Evolutionary conservation across 192 early-diverging fungal genomes (phyloP), one percentile per base, ranked within the genome.

Genomic region (Podochytrium sp.): DNA sequence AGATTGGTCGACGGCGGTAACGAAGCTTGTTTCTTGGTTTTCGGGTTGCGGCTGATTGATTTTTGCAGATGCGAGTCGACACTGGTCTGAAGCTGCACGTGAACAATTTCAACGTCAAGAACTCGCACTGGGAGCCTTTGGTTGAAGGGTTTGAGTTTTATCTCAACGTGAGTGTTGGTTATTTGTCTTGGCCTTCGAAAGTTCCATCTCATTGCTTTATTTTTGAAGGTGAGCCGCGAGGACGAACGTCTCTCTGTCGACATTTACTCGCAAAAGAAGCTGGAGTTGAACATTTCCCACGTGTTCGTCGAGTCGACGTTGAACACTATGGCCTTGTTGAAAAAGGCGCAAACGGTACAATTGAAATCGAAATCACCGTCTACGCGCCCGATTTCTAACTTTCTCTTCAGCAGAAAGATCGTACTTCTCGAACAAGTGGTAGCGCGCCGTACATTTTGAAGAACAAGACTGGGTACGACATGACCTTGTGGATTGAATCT

Each of bases 101-200:
- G 40, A 98, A 97, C 76, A 96, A 93, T 79, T 99, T 97, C 67
- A 98, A 99, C 83, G 83, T 97, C 39, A 93, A 94, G 71, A 97
- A 95, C 79, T 98, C 96, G 32, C 96, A 98, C 77, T 99, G 98
- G 98, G 98, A 99, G 77, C 96, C 98, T 2, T 74, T 98, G 42
- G 65, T 98, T 20, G 98, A 99, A 78, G 94, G 92, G 5, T 97
- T 93, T 92, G 81, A 92, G 43, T 91, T 93, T 49, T 78, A 71
- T 23, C 30, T 86, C 12, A 79, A 72, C 64, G 81, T 76, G 68
- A 70, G 61, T 59, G 0, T 52, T 29, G 32, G 18, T 71, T 5
- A 1, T 10, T 27, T 30, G 18, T 18, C 18, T 63, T 32, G 67
- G 23, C 5, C 33, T 25, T 53, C 33, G 18, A 16, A 20, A 33